Evolutionary conservation across 2,329 filamentous ascomycete species (phyloP).

Genomic region (Phialemoniopsis sp.): DNA sequence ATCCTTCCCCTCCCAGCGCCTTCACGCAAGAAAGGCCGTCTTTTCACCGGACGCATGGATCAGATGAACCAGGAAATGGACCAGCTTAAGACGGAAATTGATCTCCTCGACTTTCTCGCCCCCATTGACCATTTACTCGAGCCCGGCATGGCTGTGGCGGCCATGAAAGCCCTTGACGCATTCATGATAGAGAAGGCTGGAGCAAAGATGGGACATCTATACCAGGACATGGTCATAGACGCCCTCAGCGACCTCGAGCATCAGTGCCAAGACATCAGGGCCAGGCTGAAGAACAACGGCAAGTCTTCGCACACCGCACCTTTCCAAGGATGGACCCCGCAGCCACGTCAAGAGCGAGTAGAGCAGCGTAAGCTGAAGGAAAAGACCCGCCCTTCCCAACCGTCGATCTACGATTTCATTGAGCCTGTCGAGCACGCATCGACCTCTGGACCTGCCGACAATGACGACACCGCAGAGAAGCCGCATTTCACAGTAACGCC

Average conservation of each 20-base stretch:
- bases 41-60: constrained; percentile 25
- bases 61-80: constrained; percentile 31
- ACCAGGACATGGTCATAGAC: constrained; percentile 35
- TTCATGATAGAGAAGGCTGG: constrained; percentile 32
- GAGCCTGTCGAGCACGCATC: neutral
- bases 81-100: constrained; percentile 28
- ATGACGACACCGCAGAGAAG: neutral
- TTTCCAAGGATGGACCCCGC: constrained; percentile 1
- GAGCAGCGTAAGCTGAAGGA: constrained; percentile 33
- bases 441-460: neutral
- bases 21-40: constrained; percentile 32
- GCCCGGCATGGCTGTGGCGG: constrained; percentile 27
- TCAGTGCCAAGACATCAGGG: constrained; percentile 18
- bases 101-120: constrained; percentile 31
- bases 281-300: constrained; percentile 12
- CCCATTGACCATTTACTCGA: constrained; percentile 37
- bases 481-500: constrained; percentile 29
- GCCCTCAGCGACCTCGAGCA: constrained; percentile 25
- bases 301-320: constrained; percentile 13
- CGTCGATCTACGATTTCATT: constrained; percentile 25
- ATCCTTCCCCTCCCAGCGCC: too few species aligned
- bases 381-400: constrained; percentile 35
- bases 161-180: constrained; percentile 27
- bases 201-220: constrained; percentile 34
- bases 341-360: constrained; percentile 16